A percentile compares a stretch with the other conserved stretches of the same genome.
Conservation (phyloP, 2,329 filamentous ascomycete genomes). For the Graphilbum ipis-grandicollis region DNA sequence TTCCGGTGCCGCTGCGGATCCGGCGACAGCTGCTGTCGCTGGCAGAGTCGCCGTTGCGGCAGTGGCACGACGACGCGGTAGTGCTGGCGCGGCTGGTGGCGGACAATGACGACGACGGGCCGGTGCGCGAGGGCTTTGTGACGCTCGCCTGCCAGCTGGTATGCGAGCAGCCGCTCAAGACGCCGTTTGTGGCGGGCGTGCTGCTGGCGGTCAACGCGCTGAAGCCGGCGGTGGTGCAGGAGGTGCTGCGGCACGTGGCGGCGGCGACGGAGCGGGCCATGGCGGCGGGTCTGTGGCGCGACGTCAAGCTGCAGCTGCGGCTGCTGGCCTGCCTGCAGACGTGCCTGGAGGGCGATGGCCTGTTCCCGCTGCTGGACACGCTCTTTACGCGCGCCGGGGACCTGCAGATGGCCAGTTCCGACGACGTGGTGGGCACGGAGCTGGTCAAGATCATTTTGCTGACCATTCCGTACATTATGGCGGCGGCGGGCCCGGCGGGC, state of each 20-base stretch:
- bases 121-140: constrained; percentile 56
- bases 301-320: constrained; percentile 78
- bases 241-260: constrained; percentile 49
- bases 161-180: constrained; percentile 89
- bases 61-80: constrained; percentile 62
- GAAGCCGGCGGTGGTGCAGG: constrained; percentile 55
- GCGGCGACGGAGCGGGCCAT: constrained; percentile 49
- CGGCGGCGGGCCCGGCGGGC: constrained; percentile 37
- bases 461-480: constrained; percentile 80
- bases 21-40: constrained; percentile 65
- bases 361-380: constrained; percentile 74
- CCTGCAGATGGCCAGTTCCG: constrained; percentile 78
- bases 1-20: constrained; percentile 50
- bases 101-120: constrained; percentile 63
- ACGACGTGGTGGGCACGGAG: constrained; percentile 76
- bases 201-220: constrained; percentile 63
- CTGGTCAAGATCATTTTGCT: constrained; percentile 93
- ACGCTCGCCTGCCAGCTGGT: constrained; percentile 60
- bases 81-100: constrained; percentile 59
- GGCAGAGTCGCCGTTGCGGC: constrained; percentile 64
- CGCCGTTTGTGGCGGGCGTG: constrained; percentile 80
- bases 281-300: constrained; percentile 63
- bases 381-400: constrained; percentile 86
- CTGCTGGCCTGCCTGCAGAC: constrained; percentile 77
- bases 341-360: constrained; percentile 63